phyloP scores from a whole-genome alignment of 371 early-diverging fungal genomes.

The Mortierella sp. region DNA sequence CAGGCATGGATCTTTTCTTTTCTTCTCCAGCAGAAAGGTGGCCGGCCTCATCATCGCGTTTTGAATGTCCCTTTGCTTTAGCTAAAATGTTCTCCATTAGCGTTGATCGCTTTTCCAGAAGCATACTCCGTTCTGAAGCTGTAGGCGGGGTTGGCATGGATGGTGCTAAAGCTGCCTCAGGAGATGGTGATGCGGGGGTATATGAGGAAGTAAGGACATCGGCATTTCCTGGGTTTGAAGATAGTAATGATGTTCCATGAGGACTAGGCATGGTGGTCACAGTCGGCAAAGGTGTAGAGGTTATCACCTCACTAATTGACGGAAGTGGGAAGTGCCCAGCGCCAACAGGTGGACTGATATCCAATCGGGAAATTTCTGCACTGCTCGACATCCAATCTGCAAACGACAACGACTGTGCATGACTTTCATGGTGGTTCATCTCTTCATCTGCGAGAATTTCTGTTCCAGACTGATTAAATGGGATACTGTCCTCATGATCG shows the following conservation, averaged over 20 bases:
- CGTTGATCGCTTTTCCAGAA: constrained; percentile 37
- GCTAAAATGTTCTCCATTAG: constrained; percentile 33
- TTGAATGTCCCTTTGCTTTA: constrained; percentile 34
- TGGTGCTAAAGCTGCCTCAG: constrained; percentile 14
- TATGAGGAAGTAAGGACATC: constrained; percentile 49
- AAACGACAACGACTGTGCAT: constrained; percentile 53
- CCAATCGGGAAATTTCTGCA: constrained; percentile 51
- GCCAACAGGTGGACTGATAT: constrained; percentile 31
- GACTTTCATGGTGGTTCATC: constrained; percentile 32
- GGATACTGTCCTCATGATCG: constrained; percentile 14
- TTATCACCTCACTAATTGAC: constrained; percentile 15
- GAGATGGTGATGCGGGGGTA: constrained; percentile 33
- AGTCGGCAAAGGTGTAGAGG: constrained; percentile 11
- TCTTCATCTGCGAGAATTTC: constrained; percentile 36
- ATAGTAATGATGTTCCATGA: constrained; percentile 23
- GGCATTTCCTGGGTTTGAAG: constrained; percentile 16
- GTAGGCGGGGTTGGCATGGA: constrained; percentile 20
- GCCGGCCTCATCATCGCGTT: constrained; percentile 12
- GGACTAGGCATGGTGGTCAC: background rate
- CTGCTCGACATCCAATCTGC: constrained; percentile 57
- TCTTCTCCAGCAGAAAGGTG: constrained; percentile 10
- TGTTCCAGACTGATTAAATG: constrained; percentile 14
- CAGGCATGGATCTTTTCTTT: constrained; percentile 16
- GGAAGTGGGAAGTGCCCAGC: constrained; percentile 3
- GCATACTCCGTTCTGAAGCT: constrained; percentile 19